Conservation (phyloP, 2,329 filamentous ascomycete genomes). For the Aspergillus hiratsukae region DNA sequence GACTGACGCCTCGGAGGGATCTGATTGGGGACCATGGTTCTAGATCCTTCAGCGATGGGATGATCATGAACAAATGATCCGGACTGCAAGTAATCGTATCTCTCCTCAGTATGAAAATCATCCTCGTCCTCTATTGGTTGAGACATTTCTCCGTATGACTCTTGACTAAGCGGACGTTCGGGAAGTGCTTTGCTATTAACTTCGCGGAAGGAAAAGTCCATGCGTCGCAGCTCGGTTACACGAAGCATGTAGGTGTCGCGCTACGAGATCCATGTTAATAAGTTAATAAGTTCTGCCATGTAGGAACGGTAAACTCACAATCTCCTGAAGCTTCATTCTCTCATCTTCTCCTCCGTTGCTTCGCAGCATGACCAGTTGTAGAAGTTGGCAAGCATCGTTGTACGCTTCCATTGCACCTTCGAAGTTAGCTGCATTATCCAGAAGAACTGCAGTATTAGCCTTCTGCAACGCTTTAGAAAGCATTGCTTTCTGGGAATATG, state of each 20-base stretch:
- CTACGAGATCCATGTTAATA: conserved; percentile 40
- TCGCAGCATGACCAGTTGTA: conserved; percentile 81
- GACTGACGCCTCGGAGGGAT: conserved; percentile 37
- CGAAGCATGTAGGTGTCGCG: conserved; percentile 84
- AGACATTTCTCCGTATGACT: conserved; percentile 42
- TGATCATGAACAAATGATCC: conserved; percentile 42
- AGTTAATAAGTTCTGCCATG: not conserved
- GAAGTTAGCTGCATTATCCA: conserved; percentile 95
- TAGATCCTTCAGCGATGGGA: conserved; percentile 21
- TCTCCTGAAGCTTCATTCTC: conserved; percentile 78
- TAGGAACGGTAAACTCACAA: conserved; percentile 57
- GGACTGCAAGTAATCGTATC: conserved; percentile 47
- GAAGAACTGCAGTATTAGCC: conserved; percentile 88
- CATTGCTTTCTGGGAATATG: conserved; percentile 87
- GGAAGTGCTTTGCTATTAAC: conserved; percentile 71
- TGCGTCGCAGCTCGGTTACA: conserved; percentile 77
- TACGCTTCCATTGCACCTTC: conserved; percentile 89
- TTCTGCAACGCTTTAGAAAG: conserved; percentile 92
- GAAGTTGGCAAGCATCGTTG: conserved; percentile 78
- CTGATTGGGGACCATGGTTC: conserved; percentile 23
- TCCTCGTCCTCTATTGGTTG: conserved; percentile 35
- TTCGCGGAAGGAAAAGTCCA: conserved; percentile 51
- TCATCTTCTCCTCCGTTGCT: conserved; percentile 83
- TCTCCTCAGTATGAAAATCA: conserved; percentile 46
- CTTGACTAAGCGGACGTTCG: conserved; percentile 61